A percentile compares a stretch with the other conserved stretches of the same genome.
These are phyloP conservation scores for Elsinoe necatrix DNA, from an alignment of 2,329 filamentous ascomycete species.

Conservation along the genomic window DNA sequence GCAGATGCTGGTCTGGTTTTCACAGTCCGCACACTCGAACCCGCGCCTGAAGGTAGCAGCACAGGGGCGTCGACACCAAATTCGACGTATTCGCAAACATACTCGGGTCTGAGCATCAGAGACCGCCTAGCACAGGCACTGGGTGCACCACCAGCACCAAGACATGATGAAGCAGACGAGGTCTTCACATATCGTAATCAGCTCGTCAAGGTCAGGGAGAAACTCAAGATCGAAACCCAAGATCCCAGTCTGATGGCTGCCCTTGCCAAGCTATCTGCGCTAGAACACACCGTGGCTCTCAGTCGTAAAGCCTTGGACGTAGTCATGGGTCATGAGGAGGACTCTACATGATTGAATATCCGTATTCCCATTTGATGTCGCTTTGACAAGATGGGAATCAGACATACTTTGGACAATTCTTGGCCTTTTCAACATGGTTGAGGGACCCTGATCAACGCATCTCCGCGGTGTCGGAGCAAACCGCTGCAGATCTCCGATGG, in stretches of 20 bases:
- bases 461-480: conserved; percentile 11
- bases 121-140: conserved; percentile 45
- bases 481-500: conserved; percentile 10
- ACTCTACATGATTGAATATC: conserved; percentile 16
- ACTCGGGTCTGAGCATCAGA: conserved; percentile 50
- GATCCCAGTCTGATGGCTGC: conserved; percentile 79
- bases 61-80: conserved; percentile 30
- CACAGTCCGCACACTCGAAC: conserved; percentile 62
- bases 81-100: conserved; percentile 27
- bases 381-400: not conserved
- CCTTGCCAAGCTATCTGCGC: conserved; percentile 70
- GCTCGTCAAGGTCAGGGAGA: conserved; percentile 80
- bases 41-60: conserved; percentile 24
- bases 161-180: conserved; percentile 60
- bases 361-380: not conserved
- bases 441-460: not conserved
- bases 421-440: not conserved
- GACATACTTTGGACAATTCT: not conserved
- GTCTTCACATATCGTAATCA: conserved; percentile 61
- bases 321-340: conserved; percentile 61
- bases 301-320: conserved; percentile 64
- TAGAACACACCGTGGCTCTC: conserved; percentile 64
- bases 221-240: conserved; percentile 78
- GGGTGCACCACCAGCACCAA: conserved; percentile 33
- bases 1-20: conserved; percentile 49